Evolutionary conservation across 176 grass and related monocot species (phyloP).

Genomic region (Oryza australiensis): DNA sequence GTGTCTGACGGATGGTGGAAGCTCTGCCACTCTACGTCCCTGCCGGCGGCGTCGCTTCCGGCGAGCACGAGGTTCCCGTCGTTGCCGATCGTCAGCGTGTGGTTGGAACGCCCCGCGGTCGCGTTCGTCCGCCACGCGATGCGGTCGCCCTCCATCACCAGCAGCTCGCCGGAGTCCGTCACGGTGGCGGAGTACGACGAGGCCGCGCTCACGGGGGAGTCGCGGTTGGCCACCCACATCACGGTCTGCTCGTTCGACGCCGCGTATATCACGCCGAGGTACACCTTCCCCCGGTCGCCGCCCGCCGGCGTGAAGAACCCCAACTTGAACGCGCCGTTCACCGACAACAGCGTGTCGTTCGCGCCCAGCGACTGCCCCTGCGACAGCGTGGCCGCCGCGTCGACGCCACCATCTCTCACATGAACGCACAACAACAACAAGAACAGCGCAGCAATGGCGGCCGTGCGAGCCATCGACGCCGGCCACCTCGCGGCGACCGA

Average conservation of each 20-base stretch:
- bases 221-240: slow-evolving; percentile 71
- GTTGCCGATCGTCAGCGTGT: slow-evolving; percentile 27
- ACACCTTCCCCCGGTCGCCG: slow-evolving; percentile 35
- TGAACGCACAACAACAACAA: neutral
- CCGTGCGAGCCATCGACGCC: slow-evolving; percentile 19
- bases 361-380: slow-evolving; percentile 41
- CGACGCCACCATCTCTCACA: neutral
- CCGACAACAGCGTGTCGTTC: slow-evolving; percentile 40
- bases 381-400: slow-evolving; percentile 14
- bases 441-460: neutral
- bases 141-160: slow-evolving; percentile 30
- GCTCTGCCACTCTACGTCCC: slow-evolving; percentile 43
- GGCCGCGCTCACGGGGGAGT: slow-evolving; percentile 31
- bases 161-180: slow-evolving; percentile 43
- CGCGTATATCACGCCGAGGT: slow-evolving; percentile 60
- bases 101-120: neutral
- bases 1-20: slow-evolving; percentile 63
- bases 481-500: neutral
- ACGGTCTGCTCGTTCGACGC: slow-evolving; percentile 36
- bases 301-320: slow-evolving; percentile 48
- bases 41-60: neutral
- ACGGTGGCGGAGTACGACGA: slow-evolving; percentile 37
- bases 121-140: slow-evolving; percentile 46
- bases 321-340: slow-evolving; percentile 41
- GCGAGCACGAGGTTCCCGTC: slow-evolving; percentile 46